phyloP scores from a whole-genome alignment of 2,329 filamentous ascomycete species.

The Colletotrichum eremochloae region DNA sequence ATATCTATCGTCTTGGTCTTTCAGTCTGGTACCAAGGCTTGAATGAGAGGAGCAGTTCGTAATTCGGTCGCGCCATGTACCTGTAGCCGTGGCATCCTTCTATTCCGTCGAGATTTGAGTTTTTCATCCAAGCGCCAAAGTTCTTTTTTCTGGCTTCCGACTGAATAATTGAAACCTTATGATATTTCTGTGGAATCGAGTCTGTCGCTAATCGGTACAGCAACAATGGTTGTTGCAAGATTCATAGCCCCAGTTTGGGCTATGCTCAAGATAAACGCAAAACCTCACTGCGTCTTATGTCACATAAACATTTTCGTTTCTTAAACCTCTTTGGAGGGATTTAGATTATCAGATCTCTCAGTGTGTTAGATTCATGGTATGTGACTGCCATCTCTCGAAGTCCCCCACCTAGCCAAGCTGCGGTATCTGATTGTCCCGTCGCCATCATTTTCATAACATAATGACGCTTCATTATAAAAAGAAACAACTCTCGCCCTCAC shows the following conservation, averaged over 20 bases:
- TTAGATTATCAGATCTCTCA: neutral
- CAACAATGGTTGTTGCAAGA: neutral
- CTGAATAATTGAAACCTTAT: neutral
- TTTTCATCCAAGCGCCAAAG: neutral
- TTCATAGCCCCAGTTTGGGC: neutral
- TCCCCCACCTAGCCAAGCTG: neutral
- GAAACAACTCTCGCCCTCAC: neutral
- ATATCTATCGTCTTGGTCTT: neutral
- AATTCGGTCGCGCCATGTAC: neutral
- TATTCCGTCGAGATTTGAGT: neutral
- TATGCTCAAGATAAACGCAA: slow-evolving; percentile 6
- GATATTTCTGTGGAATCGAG: neutral
- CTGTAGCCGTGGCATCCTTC: neutral
- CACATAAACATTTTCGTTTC: too few species aligned
- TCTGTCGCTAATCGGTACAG: neutral
- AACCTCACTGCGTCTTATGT: neutral
- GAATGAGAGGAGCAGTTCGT: neutral
- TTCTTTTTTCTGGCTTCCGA: neutral
- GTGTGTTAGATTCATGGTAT: neutral
- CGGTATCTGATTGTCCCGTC: slow-evolving; percentile 10
- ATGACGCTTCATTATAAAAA: neutral
- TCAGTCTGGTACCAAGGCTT: neutral
- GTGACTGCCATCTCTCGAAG: neutral
- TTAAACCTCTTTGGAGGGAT: slow-evolving; percentile 14
- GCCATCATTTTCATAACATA: neutral